Evolutionary conservation across 805 yeast species (phyloP).

Genomic region (Yarrowia divulgata): DNA sequence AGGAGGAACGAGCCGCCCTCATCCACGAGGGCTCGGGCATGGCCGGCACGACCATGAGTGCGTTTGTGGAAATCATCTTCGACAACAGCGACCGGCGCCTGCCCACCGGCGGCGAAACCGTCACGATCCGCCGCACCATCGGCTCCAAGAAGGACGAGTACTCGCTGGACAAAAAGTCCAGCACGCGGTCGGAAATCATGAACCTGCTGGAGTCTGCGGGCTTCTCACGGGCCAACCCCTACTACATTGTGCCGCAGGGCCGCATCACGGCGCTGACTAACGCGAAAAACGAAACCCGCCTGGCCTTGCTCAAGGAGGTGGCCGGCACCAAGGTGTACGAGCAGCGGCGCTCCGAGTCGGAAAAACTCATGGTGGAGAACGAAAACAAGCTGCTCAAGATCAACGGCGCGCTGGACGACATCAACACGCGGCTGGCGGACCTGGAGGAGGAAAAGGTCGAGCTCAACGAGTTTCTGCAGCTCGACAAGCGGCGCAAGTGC

Average conservation of each 20-base stretch:
- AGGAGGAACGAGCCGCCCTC: conserved; percentile 85
- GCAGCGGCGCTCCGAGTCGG: conserved; percentile 75
- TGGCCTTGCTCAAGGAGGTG: conserved; percentile 82
- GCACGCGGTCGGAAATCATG: conserved; percentile 81
- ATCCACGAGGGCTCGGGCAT: conserved; percentile 83
- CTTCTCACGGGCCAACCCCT: conserved; percentile 86
- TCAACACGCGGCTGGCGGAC: conserved; percentile 75
- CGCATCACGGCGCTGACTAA: conserved; percentile 85
- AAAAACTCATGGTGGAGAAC: conserved; percentile 78
- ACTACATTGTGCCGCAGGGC: conserved; percentile 97
- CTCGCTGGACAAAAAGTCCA: conserved; percentile 78
- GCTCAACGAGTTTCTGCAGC: conserved; percentile 68
- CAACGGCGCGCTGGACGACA: conserved; percentile 72
- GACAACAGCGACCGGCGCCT: conserved; percentile 81
- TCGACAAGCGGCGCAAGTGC: conserved; percentile 72
- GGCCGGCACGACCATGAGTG: conserved; percentile 75
- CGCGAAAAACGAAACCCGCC: conserved; percentile 84
- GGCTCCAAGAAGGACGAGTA: conserved; percentile 94
- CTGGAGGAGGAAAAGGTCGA: conserved; percentile 82
- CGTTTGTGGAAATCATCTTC: conserved; percentile 88
- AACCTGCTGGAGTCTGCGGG: conserved; percentile 90
- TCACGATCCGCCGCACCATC: conserved; percentile 82
- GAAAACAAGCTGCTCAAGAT: conserved; percentile 73
- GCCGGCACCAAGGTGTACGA: conserved; percentile 96
- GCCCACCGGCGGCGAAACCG: conserved; percentile 71